Evolutionary conservation across 352 stramenopile species (phyloP), one percentile per base, ranked within the genome.

Genomic region (Poterioochromonas sp.): DNA sequence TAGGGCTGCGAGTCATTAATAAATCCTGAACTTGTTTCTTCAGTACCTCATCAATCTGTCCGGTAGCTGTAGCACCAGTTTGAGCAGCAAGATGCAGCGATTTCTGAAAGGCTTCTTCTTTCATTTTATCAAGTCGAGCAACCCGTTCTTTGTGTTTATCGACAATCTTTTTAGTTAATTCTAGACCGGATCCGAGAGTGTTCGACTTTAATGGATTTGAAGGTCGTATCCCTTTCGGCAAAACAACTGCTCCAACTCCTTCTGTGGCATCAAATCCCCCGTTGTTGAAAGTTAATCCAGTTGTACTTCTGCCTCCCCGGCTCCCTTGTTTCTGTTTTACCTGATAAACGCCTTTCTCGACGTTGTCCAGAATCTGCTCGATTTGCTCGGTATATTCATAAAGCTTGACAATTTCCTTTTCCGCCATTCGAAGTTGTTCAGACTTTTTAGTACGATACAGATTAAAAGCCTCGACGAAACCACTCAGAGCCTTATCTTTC

Each of bases 401-500:
- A 29, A 83, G 70, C 1, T 43, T 34, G 20, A 81, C 26, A 32
- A 82, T 53, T 60, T 83, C 80, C 1, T 11, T 29, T 37, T 83
- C 79, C 2, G 47, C 49, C 2, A 39, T 41, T 0, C 58, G 11
- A 0, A 82, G 37, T 37, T 79, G 69, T 3, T 34, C 43, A 20
- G 47, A 41, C 51, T 79, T 82, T 29, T 83, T 77, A 40, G 5
- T 34, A 44, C 79, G 70, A 63, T 81, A 83, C 39, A 34, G 32
- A 73, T 83, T 83, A 65, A 83, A 80, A 69, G 79, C 60, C n/a
- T 51, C 29, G 41, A 83, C 47, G 47, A 83, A 83, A 18, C 41
- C 47, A 26, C 49, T 40, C 8, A 79, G 44, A 18, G 76, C 60
- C 1, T 60, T 37, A 73, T 82, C 76, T 62, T 83, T 83, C 39